Evolutionary conservation across 2,329 filamentous ascomycete genomes (phyloP).

Genomic region (Aspergillus intermedius): DNA sequence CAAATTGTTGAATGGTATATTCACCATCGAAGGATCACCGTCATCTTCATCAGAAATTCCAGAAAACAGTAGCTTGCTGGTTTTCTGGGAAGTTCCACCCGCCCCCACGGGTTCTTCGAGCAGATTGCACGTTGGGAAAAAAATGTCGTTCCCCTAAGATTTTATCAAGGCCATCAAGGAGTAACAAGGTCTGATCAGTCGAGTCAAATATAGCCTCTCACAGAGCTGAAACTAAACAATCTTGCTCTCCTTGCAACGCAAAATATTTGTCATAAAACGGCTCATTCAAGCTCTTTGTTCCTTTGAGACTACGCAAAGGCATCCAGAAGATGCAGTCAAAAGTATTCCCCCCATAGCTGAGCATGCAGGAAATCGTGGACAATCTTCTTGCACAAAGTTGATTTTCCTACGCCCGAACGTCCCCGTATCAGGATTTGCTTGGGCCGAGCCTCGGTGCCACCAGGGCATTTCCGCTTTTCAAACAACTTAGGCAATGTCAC

Average conservation of each 20-base stretch:
- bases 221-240: background rate
- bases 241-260: background rate
- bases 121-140: too few relatives aligned
- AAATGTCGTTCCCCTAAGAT: too few relatives aligned
- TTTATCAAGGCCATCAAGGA: too few relatives aligned
- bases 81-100: too few relatives aligned
- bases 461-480: background rate
- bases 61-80: too few relatives aligned
- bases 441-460: conserved; percentile 12
- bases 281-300: background rate
- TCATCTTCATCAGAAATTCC: too few relatives aligned
- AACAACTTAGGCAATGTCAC: background rate
- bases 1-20: too few relatives aligned
- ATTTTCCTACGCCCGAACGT: conserved; percentile 36
- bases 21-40: too few relatives aligned
- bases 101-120: too few relatives aligned
- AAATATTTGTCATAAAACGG: background rate
- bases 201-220: too few relatives aligned
- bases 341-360: conserved; percentile 17
- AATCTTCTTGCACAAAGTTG: conserved; percentile 40
- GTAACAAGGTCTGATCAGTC: too few relatives aligned
- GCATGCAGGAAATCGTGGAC: conserved; percentile 27
- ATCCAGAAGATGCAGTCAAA: conserved; percentile 39
- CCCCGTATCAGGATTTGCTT: conserved; percentile 33
- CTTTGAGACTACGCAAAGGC: conserved; percentile 32